Evolutionary conservation across 345 rosid species (phyloP).

Genomic region (Lepidium aucheri): DNA sequence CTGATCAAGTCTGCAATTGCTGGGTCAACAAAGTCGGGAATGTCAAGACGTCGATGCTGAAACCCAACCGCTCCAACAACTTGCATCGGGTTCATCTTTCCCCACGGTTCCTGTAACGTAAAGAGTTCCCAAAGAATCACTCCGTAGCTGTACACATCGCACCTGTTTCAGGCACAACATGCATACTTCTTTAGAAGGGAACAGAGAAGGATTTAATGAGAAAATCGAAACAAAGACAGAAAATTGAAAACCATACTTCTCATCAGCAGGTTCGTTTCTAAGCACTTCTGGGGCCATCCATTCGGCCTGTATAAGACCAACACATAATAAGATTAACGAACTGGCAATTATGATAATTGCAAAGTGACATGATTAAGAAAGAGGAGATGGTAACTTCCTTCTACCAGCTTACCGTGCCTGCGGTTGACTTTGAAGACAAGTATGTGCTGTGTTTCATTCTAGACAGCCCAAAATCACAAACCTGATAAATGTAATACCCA

Average conservation of each 20-base stretch:
- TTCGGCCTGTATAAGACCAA: constrained; percentile 61
- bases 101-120: constrained; percentile 87
- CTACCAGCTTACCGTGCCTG: constrained; percentile 69
- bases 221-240: background rate
- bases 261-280: constrained; percentile 90
- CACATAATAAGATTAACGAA: background rate
- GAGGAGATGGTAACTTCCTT: background rate
- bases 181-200: background rate
- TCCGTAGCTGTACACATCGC: constrained; percentile 95
- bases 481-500: constrained; percentile 34
- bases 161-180: constrained; percentile 42
- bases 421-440: constrained; percentile 90
- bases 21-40: constrained; percentile 69
- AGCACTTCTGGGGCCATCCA: constrained; percentile 99
- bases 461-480: constrained; percentile 90
- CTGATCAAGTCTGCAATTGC: constrained; percentile 62
- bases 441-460: constrained; percentile 90
- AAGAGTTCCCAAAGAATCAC: constrained; percentile 91
- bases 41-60: constrained; percentile 92
- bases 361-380: background rate
- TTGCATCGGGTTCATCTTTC: constrained; percentile 99
- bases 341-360: background rate
- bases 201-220: background rate
- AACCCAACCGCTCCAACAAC: constrained; percentile 98
- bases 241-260: constrained; percentile 50